phyloP scores from a whole-genome alignment of 148 eudicot genomes.

The Rhododendron griersonianum region DNA sequence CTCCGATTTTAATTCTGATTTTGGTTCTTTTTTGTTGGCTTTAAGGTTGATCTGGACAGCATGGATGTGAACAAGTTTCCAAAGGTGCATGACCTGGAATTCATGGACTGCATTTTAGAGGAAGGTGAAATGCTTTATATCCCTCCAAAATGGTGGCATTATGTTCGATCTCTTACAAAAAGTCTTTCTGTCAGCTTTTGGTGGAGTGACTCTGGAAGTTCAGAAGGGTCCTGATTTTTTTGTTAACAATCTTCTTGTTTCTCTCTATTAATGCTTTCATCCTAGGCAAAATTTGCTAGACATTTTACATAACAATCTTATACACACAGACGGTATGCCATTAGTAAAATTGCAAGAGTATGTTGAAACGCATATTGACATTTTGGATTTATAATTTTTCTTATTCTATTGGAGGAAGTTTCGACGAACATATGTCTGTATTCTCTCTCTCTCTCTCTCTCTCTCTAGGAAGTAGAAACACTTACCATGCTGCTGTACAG shows the following conservation, averaged over 20 bases:
- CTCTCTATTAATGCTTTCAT: background rate
- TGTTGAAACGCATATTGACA: background rate
- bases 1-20: background rate
- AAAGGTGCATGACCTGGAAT: slow-evolving; percentile 59
- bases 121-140: slow-evolving; percentile 99
- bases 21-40: background rate
- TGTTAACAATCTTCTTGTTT: slow-evolving; percentile 5
- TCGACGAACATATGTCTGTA: background rate
- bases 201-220: slow-evolving; percentile 64
- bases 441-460: background rate
- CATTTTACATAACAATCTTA: background rate
- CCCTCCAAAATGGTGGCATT: slow-evolving; percentile 99
- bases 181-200: slow-evolving; percentile 97
- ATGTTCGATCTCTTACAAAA: slow-evolving; percentile 76
- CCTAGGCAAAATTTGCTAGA: background rate
- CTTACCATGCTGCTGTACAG: background rate
- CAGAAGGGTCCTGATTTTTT: slow-evolving; percentile 23
- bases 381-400: background rate
- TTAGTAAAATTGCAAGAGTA: background rate
- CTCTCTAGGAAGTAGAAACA: background rate
- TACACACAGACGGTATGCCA: background rate
- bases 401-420: background rate
- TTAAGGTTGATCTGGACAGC: slow-evolving; percentile 86
- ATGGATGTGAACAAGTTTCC: slow-evolving; percentile 70
- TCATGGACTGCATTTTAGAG: slow-evolving; percentile 82